Percentiles rank a stretch among this genome's conserved stretches.
phyloP scores from a whole-genome alignment of 202 grass and related monocot genomes.

The Schoenoplectus tabernaemontani region DNA sequence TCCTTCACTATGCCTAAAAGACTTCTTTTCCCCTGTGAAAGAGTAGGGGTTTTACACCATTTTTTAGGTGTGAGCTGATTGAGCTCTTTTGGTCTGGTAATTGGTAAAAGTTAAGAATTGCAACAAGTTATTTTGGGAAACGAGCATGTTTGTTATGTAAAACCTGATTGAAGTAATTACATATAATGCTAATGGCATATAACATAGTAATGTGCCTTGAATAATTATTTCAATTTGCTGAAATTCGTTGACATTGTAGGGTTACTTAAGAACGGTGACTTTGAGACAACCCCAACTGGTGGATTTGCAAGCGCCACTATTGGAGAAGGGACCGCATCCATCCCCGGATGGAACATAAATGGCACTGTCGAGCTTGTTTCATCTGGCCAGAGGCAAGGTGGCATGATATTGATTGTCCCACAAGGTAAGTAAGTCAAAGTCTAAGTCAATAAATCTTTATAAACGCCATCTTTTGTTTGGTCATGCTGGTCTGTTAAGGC shows the following conservation, averaged over 20 bases:
- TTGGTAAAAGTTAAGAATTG: not conserved
- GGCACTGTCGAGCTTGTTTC: constrained; percentile 88
- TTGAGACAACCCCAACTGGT: constrained; percentile 56
- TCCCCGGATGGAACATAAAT: constrained; percentile 81
- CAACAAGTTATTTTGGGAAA: not conserved
- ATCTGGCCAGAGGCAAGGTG: constrained; percentile 78
- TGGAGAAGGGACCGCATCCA: constrained; percentile 51
- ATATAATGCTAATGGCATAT: too few relatives aligned
- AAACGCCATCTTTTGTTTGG: not conserved
- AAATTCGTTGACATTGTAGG: constrained; percentile 39
- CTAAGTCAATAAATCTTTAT: not conserved
- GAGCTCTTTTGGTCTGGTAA: not conserved
- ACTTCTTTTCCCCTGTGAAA: not conserved
- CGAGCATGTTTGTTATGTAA: not conserved
- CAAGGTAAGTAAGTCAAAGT: constrained; percentile 41
- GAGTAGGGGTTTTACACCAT: not conserved
- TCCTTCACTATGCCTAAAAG: not conserved
- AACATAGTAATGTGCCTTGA: not conserved
- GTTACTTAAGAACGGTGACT: constrained; percentile 80
- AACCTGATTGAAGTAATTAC: not conserved
- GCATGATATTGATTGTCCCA: constrained; percentile 97
- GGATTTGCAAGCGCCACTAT: constrained; percentile 55
- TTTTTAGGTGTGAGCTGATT: not conserved
- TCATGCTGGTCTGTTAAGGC: not conserved
- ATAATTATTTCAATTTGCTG: not conserved